A percentile compares a stretch with the other conserved stretches of the same genome.
Conservation (phyloP, 257 asterid genomes). For the Jacaranda mimosifolia region DNA sequence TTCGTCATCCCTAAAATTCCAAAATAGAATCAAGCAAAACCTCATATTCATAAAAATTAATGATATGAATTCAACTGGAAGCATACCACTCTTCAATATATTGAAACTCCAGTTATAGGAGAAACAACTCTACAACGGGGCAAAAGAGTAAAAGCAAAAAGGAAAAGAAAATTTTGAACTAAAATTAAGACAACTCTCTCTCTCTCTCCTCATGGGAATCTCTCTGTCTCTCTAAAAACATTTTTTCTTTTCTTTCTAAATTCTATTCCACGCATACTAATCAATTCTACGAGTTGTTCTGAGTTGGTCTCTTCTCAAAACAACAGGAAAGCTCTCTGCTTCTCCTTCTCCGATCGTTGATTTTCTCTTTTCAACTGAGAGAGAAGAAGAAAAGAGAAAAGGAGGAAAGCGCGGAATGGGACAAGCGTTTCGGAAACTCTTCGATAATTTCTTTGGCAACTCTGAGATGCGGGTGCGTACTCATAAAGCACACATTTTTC, state of each 20-base stretch:
- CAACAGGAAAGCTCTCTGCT: slow-evolving; percentile 9
- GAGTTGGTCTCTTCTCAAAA: not conserved
- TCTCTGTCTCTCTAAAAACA: slow-evolving; percentile 28
- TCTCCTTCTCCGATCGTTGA: slow-evolving; percentile 38
- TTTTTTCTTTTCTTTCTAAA: slow-evolving; percentile 27
- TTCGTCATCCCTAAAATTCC: too few species aligned
- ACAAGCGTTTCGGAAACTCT: slow-evolving; percentile 97
- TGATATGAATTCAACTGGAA: too few species aligned
- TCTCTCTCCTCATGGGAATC: not conserved
- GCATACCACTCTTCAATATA: too few species aligned
- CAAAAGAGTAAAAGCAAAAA: not conserved
- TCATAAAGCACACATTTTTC: slow-evolving; percentile 2
- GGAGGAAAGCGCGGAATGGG: slow-evolving; percentile 66
- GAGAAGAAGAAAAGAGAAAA: not conserved
- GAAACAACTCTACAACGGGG: not conserved
- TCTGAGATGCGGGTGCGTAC: slow-evolving; percentile 88
- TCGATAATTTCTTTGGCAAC: slow-evolving; percentile 94
- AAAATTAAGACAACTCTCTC: not conserved
- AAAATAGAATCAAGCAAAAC: too few species aligned
- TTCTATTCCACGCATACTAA: slow-evolving; percentile 30
- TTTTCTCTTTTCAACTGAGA: slow-evolving; percentile 25
- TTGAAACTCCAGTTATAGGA: too few species aligned
- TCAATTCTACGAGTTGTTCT: not conserved
- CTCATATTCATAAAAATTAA: too few species aligned
- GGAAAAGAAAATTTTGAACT: not conserved